phyloP scores from a whole-genome alignment of 768 basidiomycete species.

The Mycena maculata region DNA sequence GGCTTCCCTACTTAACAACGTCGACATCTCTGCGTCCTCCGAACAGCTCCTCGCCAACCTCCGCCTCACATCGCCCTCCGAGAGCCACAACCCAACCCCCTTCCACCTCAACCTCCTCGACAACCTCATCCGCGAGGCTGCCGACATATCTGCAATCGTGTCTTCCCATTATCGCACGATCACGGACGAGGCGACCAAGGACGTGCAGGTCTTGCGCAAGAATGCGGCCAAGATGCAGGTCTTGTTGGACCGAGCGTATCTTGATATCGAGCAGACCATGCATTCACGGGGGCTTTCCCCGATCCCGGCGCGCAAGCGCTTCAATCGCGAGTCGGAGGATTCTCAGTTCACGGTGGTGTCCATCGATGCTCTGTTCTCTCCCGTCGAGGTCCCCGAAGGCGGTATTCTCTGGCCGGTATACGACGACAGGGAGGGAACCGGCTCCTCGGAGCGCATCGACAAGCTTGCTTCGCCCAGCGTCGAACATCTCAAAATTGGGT shows the following conservation, averaged over 20 bases:
- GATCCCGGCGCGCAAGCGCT: conserved; percentile 39
- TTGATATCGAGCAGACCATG: conserved; percentile 59
- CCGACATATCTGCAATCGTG: conserved; percentile 58
- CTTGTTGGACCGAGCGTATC: conserved; percentile 57
- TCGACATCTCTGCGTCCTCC: conserved; percentile 57
- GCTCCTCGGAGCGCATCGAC: conserved; percentile 5
- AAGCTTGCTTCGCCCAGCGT: background rate
- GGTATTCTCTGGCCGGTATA: background rate
- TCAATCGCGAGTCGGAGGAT: conserved; percentile 73
- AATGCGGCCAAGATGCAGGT: conserved; percentile 57
- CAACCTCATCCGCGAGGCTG: conserved; percentile 59
- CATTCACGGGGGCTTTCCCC: conserved; percentile 49
- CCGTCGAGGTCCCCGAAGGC: background rate
- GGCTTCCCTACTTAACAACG: conserved; percentile 51
- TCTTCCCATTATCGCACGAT: conserved; percentile 64
- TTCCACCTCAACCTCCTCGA: conserved; percentile 57
- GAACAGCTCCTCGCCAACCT: conserved; percentile 67
- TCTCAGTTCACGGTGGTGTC: conserved; percentile 68
- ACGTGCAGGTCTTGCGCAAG: conserved; percentile 60
- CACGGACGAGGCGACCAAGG: conserved; percentile 61
- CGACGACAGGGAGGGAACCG: conserved; percentile 5
- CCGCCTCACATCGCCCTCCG: conserved; percentile 58
- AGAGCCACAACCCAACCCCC: conserved; percentile 51
- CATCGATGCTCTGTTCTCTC: conserved; percentile 5
- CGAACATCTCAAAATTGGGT: background rate